Conservation (phyloP, 169 alveolate genomes). For the Cryptosporidium sp. region DNA sequence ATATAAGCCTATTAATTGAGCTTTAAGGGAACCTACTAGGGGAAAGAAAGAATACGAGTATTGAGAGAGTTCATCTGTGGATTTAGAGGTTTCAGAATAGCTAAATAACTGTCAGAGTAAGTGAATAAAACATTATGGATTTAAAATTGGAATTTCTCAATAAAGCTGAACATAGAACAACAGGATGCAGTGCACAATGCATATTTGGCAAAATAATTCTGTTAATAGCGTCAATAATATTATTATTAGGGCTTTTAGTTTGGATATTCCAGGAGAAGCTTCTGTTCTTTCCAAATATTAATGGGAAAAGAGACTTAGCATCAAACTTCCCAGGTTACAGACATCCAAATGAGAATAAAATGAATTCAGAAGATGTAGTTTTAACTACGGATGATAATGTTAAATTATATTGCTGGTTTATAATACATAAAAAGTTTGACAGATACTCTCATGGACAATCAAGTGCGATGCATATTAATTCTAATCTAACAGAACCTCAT, state of each 20-base stretch:
- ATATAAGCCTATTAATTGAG: background rate
- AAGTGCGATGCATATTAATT: background rate
- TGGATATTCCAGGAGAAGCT: conserved; percentile 53
- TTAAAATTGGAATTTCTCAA: background rate
- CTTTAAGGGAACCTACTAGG: background rate
- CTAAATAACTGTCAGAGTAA: background rate
- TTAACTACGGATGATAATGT: conserved; percentile 81
- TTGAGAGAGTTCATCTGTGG: background rate
- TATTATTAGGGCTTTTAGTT: background rate
- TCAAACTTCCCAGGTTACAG: conserved; percentile 51
- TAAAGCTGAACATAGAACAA: background rate
- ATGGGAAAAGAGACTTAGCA: conserved; percentile 25
- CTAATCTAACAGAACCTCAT: background rate
- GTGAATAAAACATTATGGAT: background rate
- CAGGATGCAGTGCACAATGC: background rate
- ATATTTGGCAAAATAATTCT: background rate
- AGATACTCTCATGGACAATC: background rate
- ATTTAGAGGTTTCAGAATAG: background rate
- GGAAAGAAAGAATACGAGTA: background rate
- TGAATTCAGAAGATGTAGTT: conserved; percentile 81
- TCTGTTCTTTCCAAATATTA: conserved; percentile 16
- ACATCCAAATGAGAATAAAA: conserved; percentile 77
- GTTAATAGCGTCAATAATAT: background rate
- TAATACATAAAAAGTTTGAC: conserved; percentile 75
- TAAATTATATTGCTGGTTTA: conserved; percentile 86